Percentiles rank a stretch among this genome's conserved stretches.
Conservation (phyloP, 2,329 filamentous ascomycete species). For the Teratosphaeria pseudoeucalypti region DNA sequence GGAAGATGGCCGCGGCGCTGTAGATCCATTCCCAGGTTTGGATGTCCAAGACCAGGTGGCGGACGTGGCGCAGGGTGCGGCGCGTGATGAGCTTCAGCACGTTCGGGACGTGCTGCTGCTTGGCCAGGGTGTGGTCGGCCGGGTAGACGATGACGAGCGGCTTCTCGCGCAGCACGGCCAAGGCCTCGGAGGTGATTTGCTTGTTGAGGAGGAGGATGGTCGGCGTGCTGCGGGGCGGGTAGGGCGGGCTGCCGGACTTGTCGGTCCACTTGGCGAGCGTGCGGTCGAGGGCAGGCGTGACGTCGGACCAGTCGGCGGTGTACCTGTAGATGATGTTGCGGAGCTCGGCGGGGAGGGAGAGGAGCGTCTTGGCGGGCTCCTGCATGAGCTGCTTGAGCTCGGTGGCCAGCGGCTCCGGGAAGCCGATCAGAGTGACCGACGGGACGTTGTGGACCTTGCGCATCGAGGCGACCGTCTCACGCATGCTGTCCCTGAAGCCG, state of each 20-base stretch:
- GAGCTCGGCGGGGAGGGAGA: conserved; percentile 17
- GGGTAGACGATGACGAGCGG: conserved; percentile 17
- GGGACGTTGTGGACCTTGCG: conserved; percentile 6
- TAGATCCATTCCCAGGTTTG: conserved; percentile 20
- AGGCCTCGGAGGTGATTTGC: conserved; percentile 24
- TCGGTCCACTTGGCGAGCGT: conserved; percentile 10
- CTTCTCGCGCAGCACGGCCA: conserved; percentile 19
- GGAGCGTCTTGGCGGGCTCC: conserved; percentile 9
- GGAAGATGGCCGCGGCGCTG: conserved; percentile 11
- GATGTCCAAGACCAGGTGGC: conserved; percentile 15
- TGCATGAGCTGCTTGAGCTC: conserved; percentile 16
- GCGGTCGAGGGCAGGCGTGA: conserved; percentile 6
- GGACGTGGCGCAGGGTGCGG: conserved; percentile 12
- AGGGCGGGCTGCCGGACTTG: conserved; percentile 5
- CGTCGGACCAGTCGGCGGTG: conserved; percentile 14
- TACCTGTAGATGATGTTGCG: conserved; percentile 21
- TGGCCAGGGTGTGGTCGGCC: not conserved
- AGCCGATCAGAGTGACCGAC: conserved; percentile 15
- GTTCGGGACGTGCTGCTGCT: conserved; percentile 7
- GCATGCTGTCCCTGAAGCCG: conserved; percentile 19
- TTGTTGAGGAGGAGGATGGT: conserved; percentile 26
- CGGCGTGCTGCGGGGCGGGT: conserved; percentile 17
- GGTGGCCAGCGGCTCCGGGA: conserved; percentile 11
- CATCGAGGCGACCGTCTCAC: not conserved
- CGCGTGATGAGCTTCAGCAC: conserved; percentile 15